A percentile compares a stretch with the other conserved stretches of the same genome.
These are phyloP conservation scores for Chytriomyces hyalinus DNA, from an alignment of 192 early-diverging fungal genomes.

Conservation along the genomic window DNA sequence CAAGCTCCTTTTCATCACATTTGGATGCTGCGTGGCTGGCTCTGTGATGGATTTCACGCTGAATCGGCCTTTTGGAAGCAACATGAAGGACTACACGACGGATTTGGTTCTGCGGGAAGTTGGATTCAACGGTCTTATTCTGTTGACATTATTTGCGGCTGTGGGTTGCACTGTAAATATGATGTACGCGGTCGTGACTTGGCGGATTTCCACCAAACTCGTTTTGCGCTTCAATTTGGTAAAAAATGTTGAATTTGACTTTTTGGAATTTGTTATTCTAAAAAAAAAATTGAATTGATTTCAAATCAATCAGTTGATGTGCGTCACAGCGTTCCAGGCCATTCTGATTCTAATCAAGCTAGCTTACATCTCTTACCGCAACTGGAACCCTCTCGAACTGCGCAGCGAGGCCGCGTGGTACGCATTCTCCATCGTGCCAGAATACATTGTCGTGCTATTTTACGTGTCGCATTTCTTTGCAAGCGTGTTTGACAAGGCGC, in stretches of 20 bases:
- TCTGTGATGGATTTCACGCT: conserved; percentile 30
- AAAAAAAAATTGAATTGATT: neutral
- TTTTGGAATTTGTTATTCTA: too few species aligned
- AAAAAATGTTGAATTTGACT: too few species aligned
- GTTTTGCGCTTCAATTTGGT: too few species aligned
- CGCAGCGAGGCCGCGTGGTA: neutral
- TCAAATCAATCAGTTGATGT: neutral
- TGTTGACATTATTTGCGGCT: conserved; percentile 14
- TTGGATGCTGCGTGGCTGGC: conserved; percentile 1
- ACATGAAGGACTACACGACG: conserved; percentile 7
- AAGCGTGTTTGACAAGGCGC: neutral
- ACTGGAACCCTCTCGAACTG: neutral
- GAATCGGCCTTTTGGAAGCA: conserved; percentile 11
- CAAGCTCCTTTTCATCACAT: neutral
- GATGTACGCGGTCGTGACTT: neutral
- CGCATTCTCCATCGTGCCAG: neutral
- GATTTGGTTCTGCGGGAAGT: conserved; percentile 21
- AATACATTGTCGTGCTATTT: neutral
- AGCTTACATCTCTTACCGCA: neutral
- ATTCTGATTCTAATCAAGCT: conserved; percentile 28
- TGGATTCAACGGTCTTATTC: conserved; percentile 29
- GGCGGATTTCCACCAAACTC: neutral
- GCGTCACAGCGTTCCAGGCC: conserved; percentile 7
- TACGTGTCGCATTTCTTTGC: neutral
- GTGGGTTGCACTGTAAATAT: neutral